These are phyloP conservation scores for Paecilomyces dactylethromorphus DNA, from an alignment of 2,329 filamentous ascomycete genomes.

Conservation along the genomic window DNA sequence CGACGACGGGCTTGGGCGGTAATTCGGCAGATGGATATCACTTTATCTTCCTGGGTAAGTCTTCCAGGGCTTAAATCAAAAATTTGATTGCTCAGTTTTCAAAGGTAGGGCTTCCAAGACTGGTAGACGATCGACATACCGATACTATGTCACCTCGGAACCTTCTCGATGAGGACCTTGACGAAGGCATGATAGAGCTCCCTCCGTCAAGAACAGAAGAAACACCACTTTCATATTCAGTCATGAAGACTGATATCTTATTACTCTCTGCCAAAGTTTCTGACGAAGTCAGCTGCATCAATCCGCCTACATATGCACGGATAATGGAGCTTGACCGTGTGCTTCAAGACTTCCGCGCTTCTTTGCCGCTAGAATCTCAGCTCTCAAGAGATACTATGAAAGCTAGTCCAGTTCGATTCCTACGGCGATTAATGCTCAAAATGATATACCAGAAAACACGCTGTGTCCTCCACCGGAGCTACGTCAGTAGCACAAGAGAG, in stretches of 20 bases:
- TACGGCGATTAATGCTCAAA: conserved; percentile 2
- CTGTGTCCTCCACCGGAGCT: conserved; percentile 4
- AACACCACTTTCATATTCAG: conserved; percentile 1
- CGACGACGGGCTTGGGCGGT: conserved; percentile 25
- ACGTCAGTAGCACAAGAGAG: conserved; percentile 1
- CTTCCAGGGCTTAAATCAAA: neutral
- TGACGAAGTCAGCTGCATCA: neutral
- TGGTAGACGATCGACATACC: conserved; percentile 28
- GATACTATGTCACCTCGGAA: conserved; percentile 35
- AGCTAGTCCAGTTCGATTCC: neutral
- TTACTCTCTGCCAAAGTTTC: neutral
- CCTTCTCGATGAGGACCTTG: conserved; percentile 33
- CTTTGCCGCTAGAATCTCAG: neutral
- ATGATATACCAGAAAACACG: conserved; percentile 4
- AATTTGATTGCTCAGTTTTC: neutral
- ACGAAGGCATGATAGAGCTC: conserved; percentile 24
- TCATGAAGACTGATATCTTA: conserved; percentile 4
- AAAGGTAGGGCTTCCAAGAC: conserved; percentile 29
- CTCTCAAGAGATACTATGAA: conserved; percentile 3
- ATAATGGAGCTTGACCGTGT: neutral
- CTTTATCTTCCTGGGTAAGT: conserved; percentile 21
- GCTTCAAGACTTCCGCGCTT: neutral
- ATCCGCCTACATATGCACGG: neutral
- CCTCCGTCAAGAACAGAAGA: conserved; percentile 19
- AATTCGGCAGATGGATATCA: conserved; percentile 30